Conservation (phyloP, 2,329 filamentous ascomycete genomes). For the Paraconiothyrium brasiliense region DNA sequence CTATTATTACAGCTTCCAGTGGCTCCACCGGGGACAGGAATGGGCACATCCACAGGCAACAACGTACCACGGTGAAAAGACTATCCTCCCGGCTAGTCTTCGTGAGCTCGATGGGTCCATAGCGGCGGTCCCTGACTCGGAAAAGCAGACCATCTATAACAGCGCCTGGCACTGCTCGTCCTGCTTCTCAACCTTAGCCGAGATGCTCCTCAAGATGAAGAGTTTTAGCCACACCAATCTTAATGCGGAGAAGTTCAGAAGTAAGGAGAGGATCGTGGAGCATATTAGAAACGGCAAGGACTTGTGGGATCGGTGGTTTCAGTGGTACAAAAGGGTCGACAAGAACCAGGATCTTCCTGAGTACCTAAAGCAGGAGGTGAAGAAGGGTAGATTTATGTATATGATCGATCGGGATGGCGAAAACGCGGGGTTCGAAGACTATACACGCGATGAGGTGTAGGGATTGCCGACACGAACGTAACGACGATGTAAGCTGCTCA, state of each 20-base stretch:
- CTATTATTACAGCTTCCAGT: conserved; percentile 22
- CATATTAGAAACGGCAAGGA: conserved; percentile 16
- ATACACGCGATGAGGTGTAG: not conserved
- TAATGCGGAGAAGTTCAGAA: conserved; percentile 18
- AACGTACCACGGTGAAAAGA: conserved; percentile 16
- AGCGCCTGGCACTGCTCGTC: conserved; percentile 18
- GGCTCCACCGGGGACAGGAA: conserved; percentile 17
- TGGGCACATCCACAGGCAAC: conserved; percentile 18
- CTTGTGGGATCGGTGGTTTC: conserved; percentile 20
- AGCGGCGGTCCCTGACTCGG: conserved; percentile 1
- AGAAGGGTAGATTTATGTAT: conserved; percentile 15
- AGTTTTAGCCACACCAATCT: conserved; percentile 21
- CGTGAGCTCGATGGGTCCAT: conserved; percentile 14
- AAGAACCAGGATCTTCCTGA: conserved; percentile 12
- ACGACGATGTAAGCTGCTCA: no score
- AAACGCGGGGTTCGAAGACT: conserved; percentile 16
- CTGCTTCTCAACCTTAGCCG: conserved; percentile 16
- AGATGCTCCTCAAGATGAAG: conserved; percentile 20
- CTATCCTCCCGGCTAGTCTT: conserved; percentile 15
- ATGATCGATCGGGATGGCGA: conserved; percentile 16
- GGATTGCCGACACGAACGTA: no score
- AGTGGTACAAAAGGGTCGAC: conserved; percentile 16
- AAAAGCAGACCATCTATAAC: conserved; percentile 15
- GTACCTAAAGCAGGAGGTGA: conserved; percentile 13
- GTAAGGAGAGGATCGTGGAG: conserved; percentile 13